phyloP scores from a whole-genome alignment of 164 flowering plant species.

The Umbellularia californica region DNA sequence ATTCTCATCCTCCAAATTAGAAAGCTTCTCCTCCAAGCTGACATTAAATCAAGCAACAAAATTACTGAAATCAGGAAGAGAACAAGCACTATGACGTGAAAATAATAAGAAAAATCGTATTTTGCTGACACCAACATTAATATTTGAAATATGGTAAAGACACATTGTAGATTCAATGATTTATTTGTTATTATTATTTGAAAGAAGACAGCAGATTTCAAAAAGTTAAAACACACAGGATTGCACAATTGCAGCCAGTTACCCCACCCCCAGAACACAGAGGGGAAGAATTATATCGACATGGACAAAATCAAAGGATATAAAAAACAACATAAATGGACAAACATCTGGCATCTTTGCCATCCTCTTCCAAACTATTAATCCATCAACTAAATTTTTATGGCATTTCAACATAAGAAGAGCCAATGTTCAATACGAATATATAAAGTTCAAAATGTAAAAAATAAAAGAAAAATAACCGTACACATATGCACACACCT shows the following conservation, averaged over 20 bases:
- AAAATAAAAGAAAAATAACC: neutral
- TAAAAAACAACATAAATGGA: no score
- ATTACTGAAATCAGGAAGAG: no score
- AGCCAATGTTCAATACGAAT: neutral
- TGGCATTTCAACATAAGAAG: no score
- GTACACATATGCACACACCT: conserved; percentile 34
- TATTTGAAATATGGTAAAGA: no score
- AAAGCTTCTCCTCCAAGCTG: conserved; percentile 84
- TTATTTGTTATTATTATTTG: no score
- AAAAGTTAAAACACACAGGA: no score
- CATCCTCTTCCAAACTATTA: neutral
- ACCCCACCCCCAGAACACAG: no score
- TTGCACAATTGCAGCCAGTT: no score
- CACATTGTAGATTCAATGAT: no score
- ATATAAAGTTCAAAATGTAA: neutral
- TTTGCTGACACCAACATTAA: neutral
- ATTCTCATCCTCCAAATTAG: conserved; percentile 75
- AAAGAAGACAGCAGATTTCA: no score
- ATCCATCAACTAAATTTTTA: neutral
- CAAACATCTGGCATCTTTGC: neutral
- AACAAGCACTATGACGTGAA: neutral
- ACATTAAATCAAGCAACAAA: conserved; percentile 1
- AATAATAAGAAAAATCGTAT: neutral
- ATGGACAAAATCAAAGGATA: no score
- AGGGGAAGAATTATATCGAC: no score